Percentiles rank a stretch among this genome's conserved stretches.
These are phyloP conservation scores for Cladobotryum mycophilum DNA, from an alignment of 2,329 filamentous ascomycete genomes.

Conservation along the genomic window DNA sequence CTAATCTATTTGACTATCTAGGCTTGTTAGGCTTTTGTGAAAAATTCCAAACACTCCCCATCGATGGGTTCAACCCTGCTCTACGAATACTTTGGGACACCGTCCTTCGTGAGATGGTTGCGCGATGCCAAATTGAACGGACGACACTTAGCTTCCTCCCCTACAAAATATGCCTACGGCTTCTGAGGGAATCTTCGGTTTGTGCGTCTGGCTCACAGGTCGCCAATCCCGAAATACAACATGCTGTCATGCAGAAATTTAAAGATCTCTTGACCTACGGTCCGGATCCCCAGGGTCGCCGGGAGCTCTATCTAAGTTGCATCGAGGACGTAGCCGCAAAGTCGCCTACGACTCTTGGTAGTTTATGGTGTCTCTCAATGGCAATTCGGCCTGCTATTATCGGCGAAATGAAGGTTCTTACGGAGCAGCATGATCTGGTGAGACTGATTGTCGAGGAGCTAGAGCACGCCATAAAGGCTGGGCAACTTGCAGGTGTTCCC, in stretches of 20 bases:
- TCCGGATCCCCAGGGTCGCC: conserved; percentile 48
- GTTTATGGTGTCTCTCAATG: conserved; percentile 57
- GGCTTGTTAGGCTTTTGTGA: conserved; percentile 59
- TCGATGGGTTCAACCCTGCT: conserved; percentile 54
- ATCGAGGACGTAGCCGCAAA: conserved; percentile 60
- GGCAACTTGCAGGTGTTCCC: conserved; percentile 30
- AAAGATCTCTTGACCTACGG: conserved; percentile 53
- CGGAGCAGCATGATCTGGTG: conserved; percentile 55
- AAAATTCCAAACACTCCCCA: conserved; percentile 61
- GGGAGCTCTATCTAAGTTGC: conserved; percentile 59
- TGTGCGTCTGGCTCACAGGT: conserved; percentile 47
- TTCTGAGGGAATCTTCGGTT: conserved; percentile 66
- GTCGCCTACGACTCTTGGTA: conserved; percentile 62
- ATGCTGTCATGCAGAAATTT: conserved; percentile 57
- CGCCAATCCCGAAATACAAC: conserved; percentile 56
- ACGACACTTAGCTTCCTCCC: conserved; percentile 34
- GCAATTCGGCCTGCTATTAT: conserved; percentile 40
- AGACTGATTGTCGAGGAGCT: conserved; percentile 59
- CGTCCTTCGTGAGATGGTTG: conserved; percentile 45
- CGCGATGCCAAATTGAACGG: conserved; percentile 36
- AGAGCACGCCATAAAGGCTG: conserved; percentile 42
- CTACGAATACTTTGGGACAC: conserved; percentile 57
- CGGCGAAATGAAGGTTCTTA: conserved; percentile 51
- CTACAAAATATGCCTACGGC: conserved; percentile 52
- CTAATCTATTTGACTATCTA: conserved; percentile 41